phyloP scores from a whole-genome alignment of 177 flowering plant species.

The Telopea speciosissima region DNA sequence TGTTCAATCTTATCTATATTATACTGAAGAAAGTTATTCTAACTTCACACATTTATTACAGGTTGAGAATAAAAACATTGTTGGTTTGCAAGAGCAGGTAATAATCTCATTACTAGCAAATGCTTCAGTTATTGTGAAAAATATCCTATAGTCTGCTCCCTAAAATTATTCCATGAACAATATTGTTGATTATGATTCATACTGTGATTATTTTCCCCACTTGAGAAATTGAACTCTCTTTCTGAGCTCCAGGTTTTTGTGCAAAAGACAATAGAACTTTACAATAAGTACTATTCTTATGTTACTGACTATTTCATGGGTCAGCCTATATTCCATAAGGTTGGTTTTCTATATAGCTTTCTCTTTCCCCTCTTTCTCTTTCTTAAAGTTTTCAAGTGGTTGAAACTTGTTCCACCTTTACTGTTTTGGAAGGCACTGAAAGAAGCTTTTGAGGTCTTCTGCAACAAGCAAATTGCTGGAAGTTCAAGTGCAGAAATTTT shows the following conservation, averaged over 20 bases:
- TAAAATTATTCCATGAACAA: background rate
- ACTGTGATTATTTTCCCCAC: background rate
- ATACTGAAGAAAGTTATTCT: background rate
- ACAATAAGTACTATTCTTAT: constrained; percentile 27
- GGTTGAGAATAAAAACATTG: background rate
- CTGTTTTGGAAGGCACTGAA: constrained; percentile 14
- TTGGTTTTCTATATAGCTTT: background rate
- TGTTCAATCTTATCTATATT: background rate
- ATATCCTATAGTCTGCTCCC: too few species aligned
- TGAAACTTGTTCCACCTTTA: background rate
- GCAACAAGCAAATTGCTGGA: constrained; percentile 21
- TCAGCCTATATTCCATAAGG: constrained; percentile 23
- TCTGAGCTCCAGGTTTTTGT: constrained; percentile 20
- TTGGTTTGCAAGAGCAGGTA: constrained; percentile 8
- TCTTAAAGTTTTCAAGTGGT: background rate
- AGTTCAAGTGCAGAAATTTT: constrained; percentile 15
- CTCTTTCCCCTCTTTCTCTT: background rate
- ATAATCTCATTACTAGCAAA: background rate
- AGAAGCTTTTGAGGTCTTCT: constrained; percentile 26
- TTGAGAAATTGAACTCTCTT: background rate
- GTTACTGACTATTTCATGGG: constrained; percentile 23
- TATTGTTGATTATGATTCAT: too few species aligned
- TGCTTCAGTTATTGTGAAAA: background rate
- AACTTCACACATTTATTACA: background rate
- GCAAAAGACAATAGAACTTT: constrained; percentile 27